Percentiles rank a stretch among this genome's conserved stretches.
Evolutionary conservation across 2,329 filamentous ascomycete species (phyloP).

Genomic region (Clonostachys sp.): DNA sequence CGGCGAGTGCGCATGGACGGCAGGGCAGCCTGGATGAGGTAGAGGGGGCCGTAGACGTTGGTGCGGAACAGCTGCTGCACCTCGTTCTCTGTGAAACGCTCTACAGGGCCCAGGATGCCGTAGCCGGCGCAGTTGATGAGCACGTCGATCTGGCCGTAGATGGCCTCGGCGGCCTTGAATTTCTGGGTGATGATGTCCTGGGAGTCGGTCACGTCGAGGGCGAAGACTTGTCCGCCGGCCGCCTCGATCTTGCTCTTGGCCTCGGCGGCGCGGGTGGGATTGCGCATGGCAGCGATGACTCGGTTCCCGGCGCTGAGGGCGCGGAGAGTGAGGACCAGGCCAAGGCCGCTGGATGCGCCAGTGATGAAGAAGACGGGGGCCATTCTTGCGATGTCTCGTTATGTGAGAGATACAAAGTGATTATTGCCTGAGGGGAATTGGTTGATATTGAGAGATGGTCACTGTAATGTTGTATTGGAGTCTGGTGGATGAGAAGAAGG

Average conservation of each 20-base stretch:
- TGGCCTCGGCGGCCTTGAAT: slow-evolving; percentile 15
- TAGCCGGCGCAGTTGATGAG: slow-evolving; percentile 48
- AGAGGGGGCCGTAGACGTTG: slow-evolving; percentile 44
- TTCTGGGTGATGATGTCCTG: slow-evolving; percentile 13
- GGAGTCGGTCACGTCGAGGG: slow-evolving; percentile 18
- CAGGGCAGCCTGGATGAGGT: slow-evolving; percentile 39
- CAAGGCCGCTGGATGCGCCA: slow-evolving; percentile 40
- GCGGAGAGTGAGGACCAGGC: slow-evolving; percentile 33
- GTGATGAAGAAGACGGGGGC: slow-evolving; percentile 40
- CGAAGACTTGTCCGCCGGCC: slow-evolving; percentile 16
- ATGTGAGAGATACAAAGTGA: too few relatives aligned
- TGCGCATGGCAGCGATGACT: slow-evolving; percentile 42
- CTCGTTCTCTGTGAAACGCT: slow-evolving; percentile 31
- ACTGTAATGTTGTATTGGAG: too few relatives aligned
- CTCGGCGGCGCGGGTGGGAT: slow-evolving; percentile 9
- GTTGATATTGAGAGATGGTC: too few relatives aligned
- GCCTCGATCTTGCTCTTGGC: slow-evolving; percentile 7
- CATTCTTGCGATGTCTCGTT: too few relatives aligned
- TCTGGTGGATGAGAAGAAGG: too few relatives aligned
- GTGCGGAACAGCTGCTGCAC: slow-evolving; percentile 34
- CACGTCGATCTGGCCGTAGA: slow-evolving; percentile 33
- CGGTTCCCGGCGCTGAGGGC: slow-evolving; percentile 35
- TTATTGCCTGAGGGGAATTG: too few relatives aligned
- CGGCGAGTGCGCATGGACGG: slow-evolving; percentile 36
- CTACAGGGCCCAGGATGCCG: slow-evolving; percentile 30